Conservation (phyloP, 495 filamentous ascomycete genomes). For the Aspergillus wentii region DNA sequence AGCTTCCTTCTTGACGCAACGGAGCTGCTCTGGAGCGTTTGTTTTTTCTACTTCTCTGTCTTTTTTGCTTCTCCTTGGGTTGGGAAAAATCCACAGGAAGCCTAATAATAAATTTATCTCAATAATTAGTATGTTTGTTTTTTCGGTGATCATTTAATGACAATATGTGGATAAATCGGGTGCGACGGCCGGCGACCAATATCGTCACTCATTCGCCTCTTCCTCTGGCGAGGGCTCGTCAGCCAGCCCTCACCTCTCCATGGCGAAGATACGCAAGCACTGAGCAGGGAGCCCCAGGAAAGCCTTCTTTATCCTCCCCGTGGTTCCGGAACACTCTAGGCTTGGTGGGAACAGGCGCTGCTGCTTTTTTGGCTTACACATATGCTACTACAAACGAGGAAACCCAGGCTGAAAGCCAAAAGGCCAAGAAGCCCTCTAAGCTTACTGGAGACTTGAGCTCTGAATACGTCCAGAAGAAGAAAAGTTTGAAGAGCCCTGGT, state of each 20-base stretch:
- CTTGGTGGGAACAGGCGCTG: slow-evolving; percentile 30
- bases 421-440: slow-evolving; percentile 19
- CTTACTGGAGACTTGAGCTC: slow-evolving; percentile 59
- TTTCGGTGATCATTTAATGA: slow-evolving; percentile 3
- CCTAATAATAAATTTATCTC: background rate
- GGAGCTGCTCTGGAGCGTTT: slow-evolving; percentile 1
- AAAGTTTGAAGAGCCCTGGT: slow-evolving; percentile 82
- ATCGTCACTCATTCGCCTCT: slow-evolving; percentile 14
- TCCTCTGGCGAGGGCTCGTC: slow-evolving; percentile 11
- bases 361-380: slow-evolving; percentile 31
- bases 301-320: slow-evolving; percentile 12
- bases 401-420: slow-evolving; percentile 15
- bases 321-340: slow-evolving; percentile 35
- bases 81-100: too few species aligned
- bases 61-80: too few species aligned
- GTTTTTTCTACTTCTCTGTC: too few species aligned
- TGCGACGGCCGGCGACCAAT: slow-evolving; percentile 20
- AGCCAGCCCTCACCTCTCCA: slow-evolving; percentile 17
- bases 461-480: slow-evolving; percentile 80
- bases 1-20: slow-evolving; percentile 31
- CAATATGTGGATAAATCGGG: slow-evolving; percentile 28
- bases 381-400: slow-evolving; percentile 21
- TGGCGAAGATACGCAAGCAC: slow-evolving; percentile 30
- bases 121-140: background rate
- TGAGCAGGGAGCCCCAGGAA: slow-evolving; percentile 12